These are phyloP conservation scores for Globisporangium nodosum DNA, from an alignment of 352 stramenopile species.

Conservation along the genomic window DNA sequence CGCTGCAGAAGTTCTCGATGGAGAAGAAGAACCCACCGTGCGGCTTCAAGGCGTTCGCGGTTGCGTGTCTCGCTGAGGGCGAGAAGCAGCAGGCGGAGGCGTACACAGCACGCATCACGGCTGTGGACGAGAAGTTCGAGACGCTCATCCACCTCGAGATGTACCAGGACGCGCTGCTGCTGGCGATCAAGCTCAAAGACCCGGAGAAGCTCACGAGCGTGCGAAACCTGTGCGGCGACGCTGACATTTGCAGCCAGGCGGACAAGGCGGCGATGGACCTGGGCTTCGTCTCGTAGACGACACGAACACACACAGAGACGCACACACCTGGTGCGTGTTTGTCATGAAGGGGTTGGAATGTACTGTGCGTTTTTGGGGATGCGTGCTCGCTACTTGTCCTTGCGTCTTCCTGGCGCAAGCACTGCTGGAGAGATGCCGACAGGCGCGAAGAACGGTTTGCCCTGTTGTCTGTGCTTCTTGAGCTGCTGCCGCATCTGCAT, in stretches of 20 bases:
- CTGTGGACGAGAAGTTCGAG: slow-evolving; percentile 83
- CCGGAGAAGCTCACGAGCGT: slow-evolving; percentile 84
- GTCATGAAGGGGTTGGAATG: background rate
- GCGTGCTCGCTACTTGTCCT: background rate
- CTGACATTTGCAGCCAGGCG: slow-evolving; percentile 67
- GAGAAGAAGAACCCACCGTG: slow-evolving; percentile 84
- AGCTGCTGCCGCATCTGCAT: slow-evolving; percentile 6
- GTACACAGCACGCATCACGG: slow-evolving; percentile 77
- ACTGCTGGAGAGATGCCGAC: background rate
- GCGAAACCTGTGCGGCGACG: slow-evolving; percentile 70
- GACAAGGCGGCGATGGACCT: slow-evolving; percentile 79
- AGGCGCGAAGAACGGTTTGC: background rate
- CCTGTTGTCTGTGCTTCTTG: background rate
- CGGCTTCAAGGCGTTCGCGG: slow-evolving; percentile 80
- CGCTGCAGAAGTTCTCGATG: slow-evolving; percentile 81
- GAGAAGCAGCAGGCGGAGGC: slow-evolving; percentile 80
- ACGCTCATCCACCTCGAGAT: slow-evolving; percentile 83
- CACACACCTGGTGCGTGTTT: background rate
- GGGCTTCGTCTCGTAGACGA: slow-evolving; percentile 61
- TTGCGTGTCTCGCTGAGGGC: slow-evolving; percentile 67
- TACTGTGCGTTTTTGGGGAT: background rate
- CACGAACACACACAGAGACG: background rate
- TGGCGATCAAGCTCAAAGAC: slow-evolving; percentile 84
- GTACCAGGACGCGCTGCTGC: slow-evolving; percentile 72
- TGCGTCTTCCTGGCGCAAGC: background rate